A percentile compares a stretch with the other conserved stretches of the same genome.
Evolutionary conservation across 805 yeast genomes (phyloP).

Genomic region (Vanderwaltozyma verrucispora): DNA sequence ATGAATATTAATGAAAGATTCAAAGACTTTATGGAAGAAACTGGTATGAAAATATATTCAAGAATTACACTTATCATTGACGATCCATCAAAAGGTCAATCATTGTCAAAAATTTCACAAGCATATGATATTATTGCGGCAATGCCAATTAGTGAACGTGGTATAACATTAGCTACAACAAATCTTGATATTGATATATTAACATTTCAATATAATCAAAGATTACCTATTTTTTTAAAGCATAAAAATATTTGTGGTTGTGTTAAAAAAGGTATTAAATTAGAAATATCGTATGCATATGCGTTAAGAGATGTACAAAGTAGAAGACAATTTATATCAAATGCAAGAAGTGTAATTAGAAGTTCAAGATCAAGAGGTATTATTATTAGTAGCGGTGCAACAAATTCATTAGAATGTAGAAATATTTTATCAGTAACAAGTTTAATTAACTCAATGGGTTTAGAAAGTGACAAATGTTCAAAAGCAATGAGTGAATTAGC

Average conservation of each 20-base stretch:
- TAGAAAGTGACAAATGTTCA: slow-evolving; percentile 51
- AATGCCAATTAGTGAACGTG: slow-evolving; percentile 70
- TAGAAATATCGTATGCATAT: slow-evolving; percentile 65
- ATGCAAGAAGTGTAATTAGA: slow-evolving; percentile 63
- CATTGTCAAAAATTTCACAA: slow-evolving; percentile 25
- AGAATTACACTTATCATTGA: slow-evolving; percentile 68
- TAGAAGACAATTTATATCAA: slow-evolving; percentile 57
- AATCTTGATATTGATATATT: slow-evolving; percentile 74
- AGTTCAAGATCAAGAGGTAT: slow-evolving; percentile 77
- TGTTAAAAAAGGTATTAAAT: slow-evolving; percentile 65
- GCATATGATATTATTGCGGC: slow-evolving; percentile 74
- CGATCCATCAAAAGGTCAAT: slow-evolving; percentile 70
- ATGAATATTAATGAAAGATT: slow-evolving; percentile 25
- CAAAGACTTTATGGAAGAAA: slow-evolving; percentile 23
- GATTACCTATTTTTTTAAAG: slow-evolving; percentile 66
- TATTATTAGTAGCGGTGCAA: slow-evolving; percentile 69
- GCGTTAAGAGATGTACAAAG: slow-evolving; percentile 35
- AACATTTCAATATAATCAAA: slow-evolving; percentile 53
- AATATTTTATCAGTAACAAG: slow-evolving; percentile 59
- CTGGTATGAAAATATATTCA: slow-evolving; percentile 43
- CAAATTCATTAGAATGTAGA: slow-evolving; percentile 45
- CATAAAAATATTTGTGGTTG: slow-evolving; percentile 83
- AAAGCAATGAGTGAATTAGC: slow-evolving; percentile 52
- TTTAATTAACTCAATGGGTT: slow-evolving; percentile 57
- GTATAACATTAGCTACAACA: slow-evolving; percentile 62